These are phyloP conservation scores for Oryza longistaminata DNA, from an alignment of 176 grass and related monocot species.

Conservation along the genomic window DNA sequence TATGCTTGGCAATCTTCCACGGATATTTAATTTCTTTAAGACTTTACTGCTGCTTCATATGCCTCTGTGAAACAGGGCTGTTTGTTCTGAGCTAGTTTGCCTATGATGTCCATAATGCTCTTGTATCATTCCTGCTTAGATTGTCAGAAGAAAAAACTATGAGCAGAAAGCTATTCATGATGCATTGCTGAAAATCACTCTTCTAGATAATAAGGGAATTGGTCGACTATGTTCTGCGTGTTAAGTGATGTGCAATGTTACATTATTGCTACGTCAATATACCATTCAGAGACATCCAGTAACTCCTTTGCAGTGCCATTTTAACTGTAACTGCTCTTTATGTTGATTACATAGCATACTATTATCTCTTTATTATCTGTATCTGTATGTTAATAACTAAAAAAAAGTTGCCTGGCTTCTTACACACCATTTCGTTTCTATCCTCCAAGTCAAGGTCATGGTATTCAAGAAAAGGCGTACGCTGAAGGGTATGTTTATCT, in stretches of 20 bases:
- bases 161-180: not conserved
- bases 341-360: not conserved
- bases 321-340: not conserved
- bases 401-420: not conserved
- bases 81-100: not conserved
- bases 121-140: not conserved
- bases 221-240: not conserved
- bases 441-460: conserved; percentile 54
- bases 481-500: conserved; percentile 70
- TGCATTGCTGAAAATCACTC: not conserved
- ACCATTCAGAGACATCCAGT: too few relatives aligned
- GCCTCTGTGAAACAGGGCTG: not conserved
- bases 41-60: not conserved
- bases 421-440: conserved; percentile 32
- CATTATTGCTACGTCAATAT: not conserved
- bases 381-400: not conserved
- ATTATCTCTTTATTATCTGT: not conserved
- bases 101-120: not conserved
- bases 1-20: not conserved
- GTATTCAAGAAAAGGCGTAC: conserved; percentile 65
- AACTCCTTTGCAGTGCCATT: too few relatives aligned
- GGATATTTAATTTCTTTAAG: not conserved
- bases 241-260: not conserved
- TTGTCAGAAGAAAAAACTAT: not conserved
- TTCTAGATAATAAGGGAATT: not conserved